Evolutionary conservation across 1,139 yeast genomes (phyloP).

Genomic region (Wickerhamomyces sp.): DNA sequence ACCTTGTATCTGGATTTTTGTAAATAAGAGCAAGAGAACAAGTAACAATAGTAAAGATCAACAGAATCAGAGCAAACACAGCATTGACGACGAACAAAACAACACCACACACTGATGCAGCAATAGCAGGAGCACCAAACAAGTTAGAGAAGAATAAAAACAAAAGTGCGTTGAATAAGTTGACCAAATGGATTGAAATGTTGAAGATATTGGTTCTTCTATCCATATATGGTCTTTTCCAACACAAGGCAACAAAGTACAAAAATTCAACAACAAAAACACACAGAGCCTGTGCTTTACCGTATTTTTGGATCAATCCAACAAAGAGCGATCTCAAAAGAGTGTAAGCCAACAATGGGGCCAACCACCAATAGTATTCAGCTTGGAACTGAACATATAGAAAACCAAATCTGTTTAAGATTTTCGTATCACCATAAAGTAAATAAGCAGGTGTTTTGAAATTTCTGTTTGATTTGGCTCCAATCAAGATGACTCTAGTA

Average conservation of each 20-base stretch:
- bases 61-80: slow-evolving; percentile 72
- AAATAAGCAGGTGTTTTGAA: slow-evolving; percentile 92
- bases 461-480: slow-evolving; percentile 62
- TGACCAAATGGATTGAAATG: slow-evolving; percentile 76
- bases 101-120: slow-evolving; percentile 87
- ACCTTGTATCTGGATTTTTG: slow-evolving; percentile 92
- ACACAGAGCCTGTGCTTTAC: slow-evolving; percentile 75
- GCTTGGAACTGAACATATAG: slow-evolving; percentile 89
- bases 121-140: slow-evolving; percentile 80
- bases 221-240: slow-evolving; percentile 87
- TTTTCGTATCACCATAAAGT: slow-evolving; percentile 75
- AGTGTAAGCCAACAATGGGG: slow-evolving; percentile 57
- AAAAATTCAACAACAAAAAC: slow-evolving; percentile 70
- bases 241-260: slow-evolving; percentile 59
- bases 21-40: slow-evolving; percentile 79
- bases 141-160: slow-evolving; percentile 85
- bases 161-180: slow-evolving; percentile 76
- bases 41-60: slow-evolving; percentile 81
- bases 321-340: slow-evolving; percentile 77
- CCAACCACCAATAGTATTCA: slow-evolving; percentile 76
- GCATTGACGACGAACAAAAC: slow-evolving; percentile 91
- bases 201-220: slow-evolving; percentile 89
- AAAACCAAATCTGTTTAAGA: slow-evolving; percentile 87
- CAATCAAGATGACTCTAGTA: slow-evolving; percentile 61
- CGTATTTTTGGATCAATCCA: slow-evolving; percentile 76